These are phyloP conservation scores for Amniculicola lignicola DNA, from an alignment of 495 filamentous ascomycete species.

Conservation along the genomic window DNA sequence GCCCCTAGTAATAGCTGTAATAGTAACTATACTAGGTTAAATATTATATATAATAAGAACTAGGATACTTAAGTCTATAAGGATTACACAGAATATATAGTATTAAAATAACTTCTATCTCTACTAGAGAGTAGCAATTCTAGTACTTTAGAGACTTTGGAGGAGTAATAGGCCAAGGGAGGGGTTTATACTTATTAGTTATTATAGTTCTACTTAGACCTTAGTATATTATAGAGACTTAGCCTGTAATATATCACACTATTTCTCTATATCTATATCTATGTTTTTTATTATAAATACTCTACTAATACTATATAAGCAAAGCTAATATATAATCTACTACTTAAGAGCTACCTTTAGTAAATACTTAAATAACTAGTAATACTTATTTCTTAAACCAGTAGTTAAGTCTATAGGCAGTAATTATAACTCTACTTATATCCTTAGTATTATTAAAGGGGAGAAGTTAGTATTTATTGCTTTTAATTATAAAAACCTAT, in stretches of 20 bases:
- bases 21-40: slow-evolving; percentile 38
- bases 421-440: background rate
- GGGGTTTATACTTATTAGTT: slow-evolving; percentile 6
- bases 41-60: slow-evolving; percentile 42
- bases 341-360: slow-evolving; percentile 7
- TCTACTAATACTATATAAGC: slow-evolving; percentile 11
- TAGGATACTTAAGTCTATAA: slow-evolving; percentile 32
- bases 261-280: slow-evolving; percentile 14
- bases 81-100: slow-evolving; percentile 42
- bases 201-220: too few species aligned
- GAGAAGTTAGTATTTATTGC: background rate
- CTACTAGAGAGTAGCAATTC: slow-evolving; percentile 19
- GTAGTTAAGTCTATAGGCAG: background rate
- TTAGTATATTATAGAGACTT: too few species aligned
- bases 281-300: slow-evolving; percentile 6
- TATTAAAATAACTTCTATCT: background rate
- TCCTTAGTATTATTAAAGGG: background rate
- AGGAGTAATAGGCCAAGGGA: slow-evolving; percentile 25
- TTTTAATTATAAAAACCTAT: background rate
- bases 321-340: slow-evolving; percentile 6
- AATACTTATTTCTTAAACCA: background rate
- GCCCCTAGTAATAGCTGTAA: too few species aligned
- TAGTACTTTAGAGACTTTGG: slow-evolving; percentile 29
- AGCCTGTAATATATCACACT: too few species aligned
- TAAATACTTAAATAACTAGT: background rate